Evolutionary conservation across 2,329 filamentous ascomycete species (phyloP), one percentile per base, ranked within the genome.

Genomic region (Colletotrichum spaethianum): DNA sequence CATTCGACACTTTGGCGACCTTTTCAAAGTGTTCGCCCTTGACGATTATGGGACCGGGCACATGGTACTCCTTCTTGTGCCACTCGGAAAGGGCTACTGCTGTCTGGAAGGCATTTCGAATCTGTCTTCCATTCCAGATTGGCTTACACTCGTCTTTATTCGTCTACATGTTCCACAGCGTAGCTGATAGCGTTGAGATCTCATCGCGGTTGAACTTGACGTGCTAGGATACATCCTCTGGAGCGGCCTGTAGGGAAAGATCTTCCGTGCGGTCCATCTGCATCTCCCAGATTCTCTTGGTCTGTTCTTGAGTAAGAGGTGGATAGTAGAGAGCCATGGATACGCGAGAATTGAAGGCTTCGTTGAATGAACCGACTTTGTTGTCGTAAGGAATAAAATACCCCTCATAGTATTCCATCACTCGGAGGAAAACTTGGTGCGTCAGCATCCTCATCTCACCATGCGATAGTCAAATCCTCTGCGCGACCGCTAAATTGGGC

Each of bases 351-450:
- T 84, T 83, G 76, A 88, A 86, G 9, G 86, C 86, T 6, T 78
- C 77, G 74, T 87, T 86, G 63, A 88, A 86, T 28, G 80, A 80
- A 59, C 82, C 81, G 23, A 87, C 85, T 12, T 84, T 82, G 79
- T 87, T 36, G 85, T 87, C 14, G 85, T 87, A 61, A 88, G 81
- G 79, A 88, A 86, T 23, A 88, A 79, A 20, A 87, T 82, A 33
- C 86, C 86, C 86, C 7, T 81, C 80, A 77, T 86, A 87, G 76
- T 87, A 87, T 76, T 88, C 86, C 68, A 88, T 81, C 0, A 83
- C 84, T 6, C 85, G 83, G 14, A 87, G 78, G 76, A 87, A 87
- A 63, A 86, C 63, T 71, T 14, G 2, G 26, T 9, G 2, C 2
- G 3, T 52, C 12, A 52, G 26, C 23, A 52, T 31, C 9, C 48